These are phyloP conservation scores for Cercospora sp. DNA, from an alignment of 2,329 filamentous ascomycete species.

Conservation along the genomic window DNA sequence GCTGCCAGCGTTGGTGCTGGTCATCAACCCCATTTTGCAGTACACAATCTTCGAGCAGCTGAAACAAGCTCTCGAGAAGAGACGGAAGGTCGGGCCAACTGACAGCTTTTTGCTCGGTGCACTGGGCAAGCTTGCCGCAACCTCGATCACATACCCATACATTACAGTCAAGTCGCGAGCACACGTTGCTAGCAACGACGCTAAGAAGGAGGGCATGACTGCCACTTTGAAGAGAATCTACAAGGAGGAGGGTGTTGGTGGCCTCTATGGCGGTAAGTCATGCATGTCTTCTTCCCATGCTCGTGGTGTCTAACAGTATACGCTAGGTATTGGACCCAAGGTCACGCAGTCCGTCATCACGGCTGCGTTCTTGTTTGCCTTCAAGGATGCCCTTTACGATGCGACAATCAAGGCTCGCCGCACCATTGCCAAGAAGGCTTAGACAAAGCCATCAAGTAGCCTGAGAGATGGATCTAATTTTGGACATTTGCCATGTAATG, in stretches of 20 bases:
- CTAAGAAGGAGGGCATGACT: conserved; percentile 77
- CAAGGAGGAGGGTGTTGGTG: conserved; percentile 83
- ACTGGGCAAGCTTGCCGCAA: conserved; percentile 90
- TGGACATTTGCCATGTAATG: neutral
- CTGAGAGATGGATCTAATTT: neutral
- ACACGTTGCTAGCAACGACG: conserved; percentile 79
- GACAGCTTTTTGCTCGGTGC: conserved; percentile 91
- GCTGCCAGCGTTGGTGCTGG: conserved; percentile 85
- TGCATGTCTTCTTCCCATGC: neutral
- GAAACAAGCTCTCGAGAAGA: conserved; percentile 84
- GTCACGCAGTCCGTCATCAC: conserved; percentile 96
- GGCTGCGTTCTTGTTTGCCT: conserved; percentile 92
- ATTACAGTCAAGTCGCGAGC: conserved; percentile 98
- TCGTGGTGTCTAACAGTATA: neutral
- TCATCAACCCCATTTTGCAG: conserved; percentile 97
- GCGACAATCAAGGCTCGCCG: conserved; percentile 67
- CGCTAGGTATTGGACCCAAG: conserved; percentile 85
- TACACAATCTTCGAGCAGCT: conserved; percentile 99
- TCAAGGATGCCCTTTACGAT: conserved; percentile 95
- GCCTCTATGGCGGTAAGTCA: conserved; percentile 84
- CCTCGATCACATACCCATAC: conserved; percentile 92
- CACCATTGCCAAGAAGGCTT: conserved; percentile 27
- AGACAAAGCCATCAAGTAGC: neutral
- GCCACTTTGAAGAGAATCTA: conserved; percentile 77
- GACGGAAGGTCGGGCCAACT: conserved; percentile 73